Conservation (phyloP, 148 eudicot genomes). For the Rhododendron vialii region DNA sequence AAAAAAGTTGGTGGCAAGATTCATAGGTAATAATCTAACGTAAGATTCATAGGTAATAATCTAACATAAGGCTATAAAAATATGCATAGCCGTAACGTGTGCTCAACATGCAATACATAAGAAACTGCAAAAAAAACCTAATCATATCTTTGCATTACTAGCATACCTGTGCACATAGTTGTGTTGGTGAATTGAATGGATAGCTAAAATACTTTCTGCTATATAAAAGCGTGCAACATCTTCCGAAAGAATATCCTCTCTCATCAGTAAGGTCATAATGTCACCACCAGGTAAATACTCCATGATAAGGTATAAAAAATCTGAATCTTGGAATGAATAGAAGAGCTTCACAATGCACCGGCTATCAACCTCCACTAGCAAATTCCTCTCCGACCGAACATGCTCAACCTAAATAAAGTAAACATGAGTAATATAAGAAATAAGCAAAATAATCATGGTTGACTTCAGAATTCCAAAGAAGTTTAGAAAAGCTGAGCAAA, state of each 20-base stretch:
- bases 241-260: constrained; percentile 66
- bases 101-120: neutral
- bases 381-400: constrained; percentile 74
- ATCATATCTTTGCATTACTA: neutral
- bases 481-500: neutral
- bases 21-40: neutral
- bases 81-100: neutral
- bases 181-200: constrained; percentile 65
- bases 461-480: neutral
- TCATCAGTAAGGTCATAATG: constrained; percentile 70
- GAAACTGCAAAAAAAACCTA: neutral
- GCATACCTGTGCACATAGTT: constrained; percentile 64
- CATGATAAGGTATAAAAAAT: constrained; percentile 68
- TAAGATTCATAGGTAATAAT: neutral
- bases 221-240: constrained; percentile 75
- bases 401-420: constrained; percentile 57
- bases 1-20: neutral
- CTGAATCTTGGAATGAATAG: constrained; percentile 71
- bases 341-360: constrained; percentile 68
- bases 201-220: constrained; percentile 69
- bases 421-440: neutral
- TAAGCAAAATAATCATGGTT: neutral
- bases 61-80: neutral
- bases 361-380: constrained; percentile 73
- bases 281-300: constrained; percentile 84